Evolutionary conservation across 1,284 basidiomycete genomes (phyloP), one percentile per base, ranked within the genome.

Genomic region (Sphaerobolus stellatus): DNA sequence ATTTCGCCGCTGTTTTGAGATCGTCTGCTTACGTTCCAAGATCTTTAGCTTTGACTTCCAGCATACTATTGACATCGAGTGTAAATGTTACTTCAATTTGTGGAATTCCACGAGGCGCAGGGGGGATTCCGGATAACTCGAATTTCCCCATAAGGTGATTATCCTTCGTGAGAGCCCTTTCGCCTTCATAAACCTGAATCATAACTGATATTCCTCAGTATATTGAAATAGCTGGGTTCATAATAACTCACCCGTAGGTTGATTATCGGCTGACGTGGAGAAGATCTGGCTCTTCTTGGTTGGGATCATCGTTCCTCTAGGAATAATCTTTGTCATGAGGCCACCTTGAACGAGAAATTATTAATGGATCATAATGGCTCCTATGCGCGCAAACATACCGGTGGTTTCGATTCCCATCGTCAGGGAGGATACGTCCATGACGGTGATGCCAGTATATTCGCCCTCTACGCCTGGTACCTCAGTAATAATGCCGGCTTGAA

Each of bases 271-370:
- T 45, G 92, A 92, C 50, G 93, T 98, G 18, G 94, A 97, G 86
- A 98, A 98, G 76, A 97, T 96, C 77, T 98, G 94, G 58, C 87
- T 88, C 82, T 98, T 99, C 81, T 93, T 92, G 69, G 96, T 98
- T 54, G 95, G 95, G 64, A 99, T 94, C 68, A 96, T 92, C 29
- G 96, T 97, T 87, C 97, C 97, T 66, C 95, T 90, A 59, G 90
- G 82, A 65, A 96, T 96, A 65, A 98, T 84, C 77, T 95, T 95
- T 68, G 95, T 97, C 84, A 98, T 94, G 65, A 98, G 94, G 75
- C 96, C 96, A 61, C 52, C 44, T 54, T 13, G 27, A 48, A 20
- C 45, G 28, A 9, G 4, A 48, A 18, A 13, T 14, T n/a, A 43
- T 4, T 5, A 27, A 4, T 43, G 7, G 7, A 43, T 18, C 3